A percentile compares a stretch with the other conserved stretches of the same genome.
Evolutionary conservation across 345 rosid species (phyloP).

Genomic region (Gossypium longicalyx): DNA sequence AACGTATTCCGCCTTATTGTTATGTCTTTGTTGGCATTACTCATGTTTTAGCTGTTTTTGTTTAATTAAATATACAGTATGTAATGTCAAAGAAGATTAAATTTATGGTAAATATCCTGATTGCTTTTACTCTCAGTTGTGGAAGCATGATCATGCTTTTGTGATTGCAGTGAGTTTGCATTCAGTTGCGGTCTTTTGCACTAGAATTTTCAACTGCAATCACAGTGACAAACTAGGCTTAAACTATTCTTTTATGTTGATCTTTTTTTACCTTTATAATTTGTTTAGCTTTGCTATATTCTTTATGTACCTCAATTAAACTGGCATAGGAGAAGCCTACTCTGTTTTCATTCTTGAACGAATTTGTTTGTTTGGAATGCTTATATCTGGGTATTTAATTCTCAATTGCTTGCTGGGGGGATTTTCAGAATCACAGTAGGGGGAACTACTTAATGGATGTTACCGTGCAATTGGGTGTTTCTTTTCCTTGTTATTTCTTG

Average conservation of each 20-base stretch:
- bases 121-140: background rate
- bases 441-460: background rate
- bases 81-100: background rate
- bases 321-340: background rate
- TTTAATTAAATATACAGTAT: background rate
- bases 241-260: background rate
- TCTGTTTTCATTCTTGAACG: background rate
- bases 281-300: background rate
- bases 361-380: background rate
- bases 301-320: background rate
- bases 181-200: background rate
- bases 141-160: background rate
- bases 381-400: background rate
- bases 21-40: background rate
- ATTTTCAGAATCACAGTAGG: background rate
- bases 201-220: background rate
- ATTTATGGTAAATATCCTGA: background rate
- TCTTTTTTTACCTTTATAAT: background rate
- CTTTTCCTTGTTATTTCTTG: background rate
- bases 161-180: background rate
- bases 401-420: background rate
- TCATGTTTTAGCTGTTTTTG: background rate
- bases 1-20: no score
- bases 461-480: background rate
- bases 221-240: background rate